phyloP scores from a whole-genome alignment of 345 rosid genomes.

The Arabis alpina region DNA sequence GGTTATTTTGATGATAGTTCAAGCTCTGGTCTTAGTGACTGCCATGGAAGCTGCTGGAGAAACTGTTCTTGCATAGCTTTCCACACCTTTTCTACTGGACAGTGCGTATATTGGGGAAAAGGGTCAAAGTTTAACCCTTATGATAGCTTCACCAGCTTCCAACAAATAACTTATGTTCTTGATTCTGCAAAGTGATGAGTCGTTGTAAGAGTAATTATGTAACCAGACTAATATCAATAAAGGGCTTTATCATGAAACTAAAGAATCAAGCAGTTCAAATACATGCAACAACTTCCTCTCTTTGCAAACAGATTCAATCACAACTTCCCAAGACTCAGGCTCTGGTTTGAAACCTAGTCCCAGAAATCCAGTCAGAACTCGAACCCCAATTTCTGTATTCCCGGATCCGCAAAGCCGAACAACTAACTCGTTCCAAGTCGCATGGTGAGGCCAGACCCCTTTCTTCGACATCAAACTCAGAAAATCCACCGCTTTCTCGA shows the following conservation, averaged over 20 bases:
- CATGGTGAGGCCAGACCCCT: conserved; percentile 74
- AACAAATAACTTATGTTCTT: conserved; percentile 44
- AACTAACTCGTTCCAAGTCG: conserved; percentile 80
- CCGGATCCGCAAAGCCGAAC: conserved; percentile 59
- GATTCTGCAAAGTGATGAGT: conserved; percentile 33
- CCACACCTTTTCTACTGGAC: conserved; percentile 33
- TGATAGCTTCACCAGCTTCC: conserved; percentile 34
- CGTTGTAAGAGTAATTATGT: conserved; percentile 21
- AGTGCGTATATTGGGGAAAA: conserved; percentile 55
- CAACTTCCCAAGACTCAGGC: conserved; percentile 59
- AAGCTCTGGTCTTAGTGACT: conserved; percentile 54
- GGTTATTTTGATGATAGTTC: conserved; percentile 30
- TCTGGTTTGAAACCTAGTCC: conserved; percentile 69
- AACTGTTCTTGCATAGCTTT: conserved; percentile 64
- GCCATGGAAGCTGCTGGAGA: conserved; percentile 64
- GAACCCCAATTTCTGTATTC: conserved; percentile 56
- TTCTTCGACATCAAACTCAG: conserved; percentile 64
- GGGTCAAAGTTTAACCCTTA: conserved; percentile 43
- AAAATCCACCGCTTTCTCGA: conserved; percentile 60
- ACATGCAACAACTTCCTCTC: conserved; percentile 68
- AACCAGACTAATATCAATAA: conserved; percentile 34
- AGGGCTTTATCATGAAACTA: conserved; percentile 34
- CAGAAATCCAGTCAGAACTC: conserved; percentile 49
- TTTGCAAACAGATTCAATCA: conserved; percentile 63
- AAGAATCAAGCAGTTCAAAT: conserved; percentile 64